Percentiles rank a stretch among this genome's conserved stretches.
Evolutionary conservation across 257 asterid species (phyloP).

Genomic region (Eucommia ulmoides): DNA sequence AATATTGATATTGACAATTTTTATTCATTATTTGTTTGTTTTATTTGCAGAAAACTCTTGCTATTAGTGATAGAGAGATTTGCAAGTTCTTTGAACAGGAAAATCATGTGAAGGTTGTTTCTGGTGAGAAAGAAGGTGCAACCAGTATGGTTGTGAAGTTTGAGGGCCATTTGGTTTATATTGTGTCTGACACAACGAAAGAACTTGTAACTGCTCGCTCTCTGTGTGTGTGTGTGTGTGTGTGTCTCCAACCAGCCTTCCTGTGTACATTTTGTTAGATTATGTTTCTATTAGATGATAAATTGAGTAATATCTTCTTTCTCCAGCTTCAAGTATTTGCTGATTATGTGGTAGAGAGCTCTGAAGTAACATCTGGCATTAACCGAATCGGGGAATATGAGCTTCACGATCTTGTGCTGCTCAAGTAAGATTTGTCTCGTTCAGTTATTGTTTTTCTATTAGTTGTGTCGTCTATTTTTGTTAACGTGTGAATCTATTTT

Average conservation of each 20-base stretch:
- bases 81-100: slow-evolving; percentile 96
- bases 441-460: slow-evolving; percentile 5
- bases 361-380: slow-evolving; percentile 90
- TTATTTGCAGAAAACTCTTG: slow-evolving; percentile 58
- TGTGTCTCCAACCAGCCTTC: no score
- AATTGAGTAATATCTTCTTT: background rate
- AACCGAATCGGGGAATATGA: slow-evolving; percentile 88
- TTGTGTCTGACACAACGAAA: slow-evolving; percentile 95
- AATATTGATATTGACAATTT: background rate
- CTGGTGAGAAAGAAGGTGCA: slow-evolving; percentile 95
- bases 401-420: slow-evolving; percentile 90
- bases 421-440: slow-evolving; percentile 38
- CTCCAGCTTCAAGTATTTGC: slow-evolving; percentile 85
- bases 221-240: background rate
- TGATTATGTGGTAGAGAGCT: slow-evolving; percentile 88
- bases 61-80: slow-evolving; percentile 70
- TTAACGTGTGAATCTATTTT: background rate
- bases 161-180: slow-evolving; percentile 89
- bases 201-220: slow-evolving; percentile 50
- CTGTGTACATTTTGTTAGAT: no score
- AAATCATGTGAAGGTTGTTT: slow-evolving; percentile 83
- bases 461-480: slow-evolving; percentile 2
- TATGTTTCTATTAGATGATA: background rate
- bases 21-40: slow-evolving; percentile 3
- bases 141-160: slow-evolving; percentile 98